Evolutionary conservation across 345 rosid species (phyloP).

Genomic region (Syzygium oleosum): DNA sequence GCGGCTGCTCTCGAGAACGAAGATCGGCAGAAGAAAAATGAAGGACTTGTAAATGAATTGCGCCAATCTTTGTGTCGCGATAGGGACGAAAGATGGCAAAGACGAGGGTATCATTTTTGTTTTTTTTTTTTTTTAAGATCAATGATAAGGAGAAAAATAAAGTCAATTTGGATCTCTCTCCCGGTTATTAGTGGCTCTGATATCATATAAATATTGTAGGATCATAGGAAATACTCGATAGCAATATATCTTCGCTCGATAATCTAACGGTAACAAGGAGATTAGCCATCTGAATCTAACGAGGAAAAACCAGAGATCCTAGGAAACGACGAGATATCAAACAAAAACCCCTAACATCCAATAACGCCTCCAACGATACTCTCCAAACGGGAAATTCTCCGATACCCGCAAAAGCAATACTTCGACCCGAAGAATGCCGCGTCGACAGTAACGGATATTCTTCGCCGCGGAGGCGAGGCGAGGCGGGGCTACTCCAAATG

Average conservation of each 20-base stretch:
- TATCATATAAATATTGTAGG: background rate
- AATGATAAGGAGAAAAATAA: background rate
- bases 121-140: background rate
- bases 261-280: background rate
- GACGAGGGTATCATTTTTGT: no score
- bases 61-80: background rate
- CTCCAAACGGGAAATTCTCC: background rate
- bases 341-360: background rate
- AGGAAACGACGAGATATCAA: accelerated
- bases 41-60: background rate
- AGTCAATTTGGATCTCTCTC: background rate
- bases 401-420: background rate
- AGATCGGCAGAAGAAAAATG: background rate
- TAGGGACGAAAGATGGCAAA: no score
- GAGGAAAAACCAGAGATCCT: background rate
- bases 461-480: background rate
- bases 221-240: background rate
- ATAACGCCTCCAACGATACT: no score
- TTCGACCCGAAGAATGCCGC: background rate
- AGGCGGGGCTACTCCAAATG: background rate
- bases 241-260: background rate
- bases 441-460: background rate
- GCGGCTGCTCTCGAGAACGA: background rate
- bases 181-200: no score
- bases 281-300: background rate